phyloP scores from a whole-genome alignment of 73 alveolate genomes.

The Paramecium sexaurelia region DNA sequence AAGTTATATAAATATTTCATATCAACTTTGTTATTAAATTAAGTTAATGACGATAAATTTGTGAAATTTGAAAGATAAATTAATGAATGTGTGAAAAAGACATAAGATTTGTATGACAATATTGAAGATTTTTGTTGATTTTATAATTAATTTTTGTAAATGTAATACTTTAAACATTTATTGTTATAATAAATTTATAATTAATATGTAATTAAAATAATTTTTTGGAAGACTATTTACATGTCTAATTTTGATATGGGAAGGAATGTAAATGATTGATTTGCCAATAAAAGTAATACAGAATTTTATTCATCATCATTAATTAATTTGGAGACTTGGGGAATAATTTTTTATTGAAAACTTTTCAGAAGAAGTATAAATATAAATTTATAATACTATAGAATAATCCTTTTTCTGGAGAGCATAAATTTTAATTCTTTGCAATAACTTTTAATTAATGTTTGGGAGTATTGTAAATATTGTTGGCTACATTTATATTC shows the following conservation, averaged over 20 bases:
- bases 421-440: not conserved
- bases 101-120: conserved; percentile 27
- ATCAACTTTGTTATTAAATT: not conserved
- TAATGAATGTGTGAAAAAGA: conserved; percentile 21
- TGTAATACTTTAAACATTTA: not conserved
- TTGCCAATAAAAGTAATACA: not conserved
- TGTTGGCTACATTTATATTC: not conserved
- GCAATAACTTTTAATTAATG: not conserved
- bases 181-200: not conserved
- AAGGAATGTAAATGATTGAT: not conserved
- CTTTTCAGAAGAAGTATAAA: not conserved
- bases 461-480: not conserved
- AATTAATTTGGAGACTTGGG: not conserved
- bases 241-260: not conserved
- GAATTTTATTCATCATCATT: not conserved
- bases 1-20: not conserved
- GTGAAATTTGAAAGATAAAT: conserved; percentile 29
- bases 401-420: not conserved
- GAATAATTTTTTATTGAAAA: not conserved
- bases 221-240: not conserved
- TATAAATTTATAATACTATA: not conserved
- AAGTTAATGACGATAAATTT: not conserved
- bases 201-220: not conserved
- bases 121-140: conserved; percentile 27
- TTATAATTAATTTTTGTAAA: not conserved